Percentiles rank a stretch among this genome's conserved stretches.
phyloP scores from a whole-genome alignment of 495 filamentous ascomycete species.

The Recurvomyces mirabilis region DNA sequence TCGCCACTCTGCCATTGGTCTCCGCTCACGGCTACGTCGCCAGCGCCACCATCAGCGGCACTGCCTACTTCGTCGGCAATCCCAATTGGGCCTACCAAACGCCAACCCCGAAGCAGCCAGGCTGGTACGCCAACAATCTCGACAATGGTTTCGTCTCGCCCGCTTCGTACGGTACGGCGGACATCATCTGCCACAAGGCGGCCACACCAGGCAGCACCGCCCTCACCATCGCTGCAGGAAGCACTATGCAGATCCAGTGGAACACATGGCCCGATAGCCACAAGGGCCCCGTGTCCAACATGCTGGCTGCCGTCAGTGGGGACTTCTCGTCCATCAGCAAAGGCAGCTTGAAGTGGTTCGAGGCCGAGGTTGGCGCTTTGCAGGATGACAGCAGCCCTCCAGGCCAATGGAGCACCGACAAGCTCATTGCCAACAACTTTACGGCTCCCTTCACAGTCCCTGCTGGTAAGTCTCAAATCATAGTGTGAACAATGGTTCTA shows the following conservation, averaged over 20 bases:
- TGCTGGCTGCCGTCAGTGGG: conserved; percentile 63
- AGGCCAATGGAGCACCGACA: conserved; percentile 57
- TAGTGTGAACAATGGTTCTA: too few relatives aligned
- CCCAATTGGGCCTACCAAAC: conserved; percentile 12
- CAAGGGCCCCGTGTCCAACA: conserved; percentile 62
- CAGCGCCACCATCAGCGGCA: conserved; percentile 48
- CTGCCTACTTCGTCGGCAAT: conserved; percentile 29
- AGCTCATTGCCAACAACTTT: conserved; percentile 56
- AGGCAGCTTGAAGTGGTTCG: conserved; percentile 57
- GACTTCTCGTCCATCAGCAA: conserved; percentile 52
- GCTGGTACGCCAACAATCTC: conserved; percentile 31
- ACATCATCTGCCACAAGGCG: conserved; percentile 61
- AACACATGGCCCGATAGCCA: conserved; percentile 52
- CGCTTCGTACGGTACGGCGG: conserved; percentile 29
- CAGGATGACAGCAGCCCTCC: conserved; percentile 37
- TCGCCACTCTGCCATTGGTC: too few relatives aligned
- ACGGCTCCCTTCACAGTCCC: conserved; percentile 62
- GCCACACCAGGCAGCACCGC: conserved; percentile 42
- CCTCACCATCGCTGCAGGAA: conserved; percentile 31
- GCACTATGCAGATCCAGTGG: conserved; percentile 34
- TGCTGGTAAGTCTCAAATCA: too few relatives aligned
- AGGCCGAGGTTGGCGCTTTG: conserved; percentile 57
- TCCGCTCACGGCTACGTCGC: conserved; percentile 49
- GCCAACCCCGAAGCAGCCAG: conserved; percentile 35
- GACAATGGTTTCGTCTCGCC: conserved; percentile 46